Percentiles rank a stretch among this genome's conserved stretches.
Conservation (phyloP, 106 monocot genomes). For the Dendrobium catenatum region DNA sequence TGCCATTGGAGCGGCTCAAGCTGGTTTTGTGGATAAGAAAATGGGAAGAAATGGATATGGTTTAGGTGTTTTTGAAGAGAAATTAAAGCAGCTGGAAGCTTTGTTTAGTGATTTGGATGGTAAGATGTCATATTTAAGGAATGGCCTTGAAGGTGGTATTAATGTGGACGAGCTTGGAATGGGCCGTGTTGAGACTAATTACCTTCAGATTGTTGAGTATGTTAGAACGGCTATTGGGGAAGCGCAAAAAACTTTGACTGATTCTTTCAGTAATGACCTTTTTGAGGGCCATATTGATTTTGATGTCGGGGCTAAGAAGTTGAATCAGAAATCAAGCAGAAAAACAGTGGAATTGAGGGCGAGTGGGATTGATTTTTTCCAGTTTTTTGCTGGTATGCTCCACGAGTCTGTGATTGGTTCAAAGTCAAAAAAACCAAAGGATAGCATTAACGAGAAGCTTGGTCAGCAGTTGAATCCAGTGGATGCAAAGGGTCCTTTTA, state of each 20-base stretch:
- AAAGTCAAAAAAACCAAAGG: conserved; percentile 23
- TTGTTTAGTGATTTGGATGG: conserved; percentile 31
- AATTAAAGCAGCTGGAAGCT: conserved; percentile 21
- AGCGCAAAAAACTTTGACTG: conserved; percentile 16
- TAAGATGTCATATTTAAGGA: conserved; percentile 32
- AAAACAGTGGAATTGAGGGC: conserved; percentile 33
- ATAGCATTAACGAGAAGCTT: conserved; percentile 21
- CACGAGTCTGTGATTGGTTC: conserved; percentile 28
- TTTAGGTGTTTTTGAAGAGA: conserved; percentile 18
- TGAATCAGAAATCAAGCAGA: conserved; percentile 20
- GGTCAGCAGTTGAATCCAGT: conserved; percentile 11
- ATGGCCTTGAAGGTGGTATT: conserved; percentile 23
- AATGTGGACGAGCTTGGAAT: conserved; percentile 15
- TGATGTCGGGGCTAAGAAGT: conserved; percentile 23
- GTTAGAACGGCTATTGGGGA: conserved; percentile 18
- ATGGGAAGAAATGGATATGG: conserved; percentile 13
- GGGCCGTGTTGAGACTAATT: conserved; percentile 22
- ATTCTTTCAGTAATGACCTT: conserved; percentile 6
- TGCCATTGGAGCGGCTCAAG: conserved; percentile 19
- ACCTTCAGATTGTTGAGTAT: conserved; percentile 32
- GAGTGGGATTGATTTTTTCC: conserved; percentile 27
- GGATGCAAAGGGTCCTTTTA: conserved; percentile 5
- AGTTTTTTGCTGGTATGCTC: conserved; percentile 39
- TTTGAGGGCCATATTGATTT: conserved; percentile 8
- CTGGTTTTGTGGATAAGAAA: neutral